A percentile compares a stretch with the other conserved stretches of the same genome.
These are phyloP conservation scores for Nectriaceae sp. DNA, from an alignment of 2,329 filamentous ascomycete species.

Conservation along the genomic window DNA sequence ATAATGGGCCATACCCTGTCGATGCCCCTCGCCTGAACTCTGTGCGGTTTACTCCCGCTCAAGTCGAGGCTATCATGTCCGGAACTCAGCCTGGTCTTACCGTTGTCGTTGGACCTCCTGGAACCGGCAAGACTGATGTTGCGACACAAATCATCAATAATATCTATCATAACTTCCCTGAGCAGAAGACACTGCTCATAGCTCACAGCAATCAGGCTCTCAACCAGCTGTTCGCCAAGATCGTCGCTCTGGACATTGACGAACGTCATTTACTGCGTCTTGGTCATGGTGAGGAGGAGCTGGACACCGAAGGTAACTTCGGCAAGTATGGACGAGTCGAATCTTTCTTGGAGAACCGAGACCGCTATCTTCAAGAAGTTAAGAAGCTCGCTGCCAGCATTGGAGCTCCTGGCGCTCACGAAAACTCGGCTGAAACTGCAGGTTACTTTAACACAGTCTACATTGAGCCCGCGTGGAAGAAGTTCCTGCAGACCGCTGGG, in stretches of 20 bases:
- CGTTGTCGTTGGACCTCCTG: conserved; percentile 90
- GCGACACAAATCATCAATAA: conserved; percentile 98
- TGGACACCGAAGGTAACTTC: conserved; percentile 83
- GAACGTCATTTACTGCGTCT: conserved; percentile 89
- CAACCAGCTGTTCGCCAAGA: conserved; percentile 97
- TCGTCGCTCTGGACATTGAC: conserved; percentile 93
- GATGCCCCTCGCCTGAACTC: conserved; percentile 81
- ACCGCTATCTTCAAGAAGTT: conserved; percentile 78
- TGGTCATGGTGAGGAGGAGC: conserved; percentile 92
- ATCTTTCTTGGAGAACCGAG: conserved; percentile 88
- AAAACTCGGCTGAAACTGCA: conserved; percentile 93
- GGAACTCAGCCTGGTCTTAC: conserved; percentile 94
- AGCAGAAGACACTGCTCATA: conserved; percentile 86
- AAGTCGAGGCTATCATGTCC: conserved; percentile 90
- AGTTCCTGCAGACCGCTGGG: conserved; percentile 66
- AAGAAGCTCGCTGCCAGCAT: conserved; percentile 83
- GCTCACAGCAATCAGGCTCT: conserved; percentile 98
- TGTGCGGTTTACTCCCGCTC: conserved; percentile 86
- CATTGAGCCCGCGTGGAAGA: conserved; percentile 83
- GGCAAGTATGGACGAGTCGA: conserved; percentile 95
- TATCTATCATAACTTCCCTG: conserved; percentile 96
- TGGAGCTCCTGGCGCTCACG: conserved; percentile 88
- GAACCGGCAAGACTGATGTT: conserved; percentile 98
- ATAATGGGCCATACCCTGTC: conserved; percentile 85
- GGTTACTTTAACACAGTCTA: conserved; percentile 96